Conservation (phyloP, 1,139 yeast genomes). For the Saccharomyces hybrid region DNA sequence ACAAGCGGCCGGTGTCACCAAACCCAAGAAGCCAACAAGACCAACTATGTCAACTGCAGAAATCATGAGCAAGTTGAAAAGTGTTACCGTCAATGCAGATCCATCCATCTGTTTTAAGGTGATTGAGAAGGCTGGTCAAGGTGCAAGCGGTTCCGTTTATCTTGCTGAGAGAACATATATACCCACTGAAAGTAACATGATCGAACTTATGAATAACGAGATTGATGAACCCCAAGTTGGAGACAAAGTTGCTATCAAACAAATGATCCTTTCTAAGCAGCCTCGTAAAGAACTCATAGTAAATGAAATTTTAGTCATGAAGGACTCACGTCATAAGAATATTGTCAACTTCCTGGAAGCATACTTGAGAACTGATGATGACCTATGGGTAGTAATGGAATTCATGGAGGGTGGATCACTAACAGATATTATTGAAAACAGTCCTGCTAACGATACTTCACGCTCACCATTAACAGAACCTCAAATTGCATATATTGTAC, state of each 20-base stretch:
- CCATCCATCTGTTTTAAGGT: slow-evolving; percentile 85
- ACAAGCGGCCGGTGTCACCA: slow-evolving; percentile 30
- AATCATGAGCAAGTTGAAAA: slow-evolving; percentile 71
- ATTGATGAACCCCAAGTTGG: slow-evolving; percentile 35
- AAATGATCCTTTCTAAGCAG: slow-evolving; percentile 88
- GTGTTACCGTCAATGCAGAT: slow-evolving; percentile 76
- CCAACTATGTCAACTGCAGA: slow-evolving; percentile 81
- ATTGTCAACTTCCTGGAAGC: slow-evolving; percentile 24
- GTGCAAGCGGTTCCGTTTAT: slow-evolving; percentile 95
- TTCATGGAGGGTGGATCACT: slow-evolving; percentile 87
- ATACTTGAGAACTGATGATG: slow-evolving; percentile 57
- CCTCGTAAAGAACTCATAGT: too few relatives aligned
- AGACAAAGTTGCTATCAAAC: slow-evolving; percentile 76
- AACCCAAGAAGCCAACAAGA: slow-evolving; percentile 50
- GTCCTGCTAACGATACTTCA: slow-evolving; percentile 38
- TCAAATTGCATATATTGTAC: slow-evolving; percentile 86
- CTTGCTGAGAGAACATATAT: slow-evolving; percentile 61
- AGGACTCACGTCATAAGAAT: too few relatives aligned
- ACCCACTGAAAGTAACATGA: background rate
- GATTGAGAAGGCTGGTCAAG: slow-evolving; percentile 97
- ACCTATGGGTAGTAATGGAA: slow-evolving; percentile 90
- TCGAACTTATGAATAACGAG: slow-evolving; percentile 15
- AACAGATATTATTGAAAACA: slow-evolving; percentile 81
- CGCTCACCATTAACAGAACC: slow-evolving; percentile 46
- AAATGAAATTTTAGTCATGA: too few relatives aligned